Evolutionary conservation across 176 grass and related monocot species (phyloP), one percentile per base, ranked within the genome.

Genomic region (Phoenix roebelenii): DNA sequence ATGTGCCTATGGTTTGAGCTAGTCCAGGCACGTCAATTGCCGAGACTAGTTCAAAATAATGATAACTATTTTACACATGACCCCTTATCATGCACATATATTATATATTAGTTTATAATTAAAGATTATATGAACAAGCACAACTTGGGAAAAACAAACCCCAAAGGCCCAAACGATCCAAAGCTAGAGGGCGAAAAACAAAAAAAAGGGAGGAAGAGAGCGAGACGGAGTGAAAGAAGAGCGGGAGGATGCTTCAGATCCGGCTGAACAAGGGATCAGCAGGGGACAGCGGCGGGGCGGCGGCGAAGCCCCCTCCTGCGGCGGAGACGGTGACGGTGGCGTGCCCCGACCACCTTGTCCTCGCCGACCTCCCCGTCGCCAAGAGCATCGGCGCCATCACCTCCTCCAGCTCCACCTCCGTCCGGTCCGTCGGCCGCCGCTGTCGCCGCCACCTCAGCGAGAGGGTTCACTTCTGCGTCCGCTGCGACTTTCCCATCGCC

Each of bases 401-500:
- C 39, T 16, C 24, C 16, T 71, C 56, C 68, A 22, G 55, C 17
- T 16, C 68, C 23, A 55, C 68, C 17, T 16, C 16, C 44, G 57
- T 71, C 16, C 55, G 68, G 9, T 58, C 39, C 4, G 35, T 71
- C 68, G 68, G 68, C 19, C 68, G 68, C 22, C 68, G 68, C 39
- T 60, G 39, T 48, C 68, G 56, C 15, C 55, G 68, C 20, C 56
- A 51, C 9, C 7, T 51, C 44, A 56, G 68, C 23, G 56, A 71
- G 55, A 55, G 57, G 20, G 57, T 60, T 15, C 68, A 71, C 68
- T 71, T 71, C 57, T 71, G 68, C 35, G 39, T 71, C 44, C 57
- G 68, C 7, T 71, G 68, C 22, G 68, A 71, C 57, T 50, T 71
- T 48, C 68, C 68, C 9, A 56, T 71, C 67, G 67, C 67, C n/a